Evolutionary conservation across 495 filamentous ascomycete species (phyloP).

Genomic region (Talaromyces adpressus): DNA sequence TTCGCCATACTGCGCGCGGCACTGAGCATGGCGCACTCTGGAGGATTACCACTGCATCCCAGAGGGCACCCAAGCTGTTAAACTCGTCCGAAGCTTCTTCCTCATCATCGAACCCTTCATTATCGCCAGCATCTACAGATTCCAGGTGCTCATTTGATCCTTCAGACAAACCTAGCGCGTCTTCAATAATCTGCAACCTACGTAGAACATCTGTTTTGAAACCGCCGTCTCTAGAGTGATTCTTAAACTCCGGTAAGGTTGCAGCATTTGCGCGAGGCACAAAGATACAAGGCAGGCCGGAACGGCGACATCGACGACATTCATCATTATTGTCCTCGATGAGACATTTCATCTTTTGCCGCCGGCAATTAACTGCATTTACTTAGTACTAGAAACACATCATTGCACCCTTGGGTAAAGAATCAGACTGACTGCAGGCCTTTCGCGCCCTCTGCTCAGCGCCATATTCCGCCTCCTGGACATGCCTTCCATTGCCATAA

Average conservation of each 20-base stretch:
- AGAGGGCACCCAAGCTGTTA: slow-evolving; percentile 3
- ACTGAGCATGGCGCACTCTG: slow-evolving; percentile 3
- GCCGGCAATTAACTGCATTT: slow-evolving; percentile 21
- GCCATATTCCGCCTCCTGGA: not conserved
- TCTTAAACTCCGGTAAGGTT: not conserved
- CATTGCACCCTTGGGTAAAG: not conserved
- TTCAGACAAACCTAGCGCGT: not conserved
- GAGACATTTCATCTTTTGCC: slow-evolving; percentile 26
- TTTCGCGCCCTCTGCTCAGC: slow-evolving; percentile 8
- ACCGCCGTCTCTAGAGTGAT: not conserved
- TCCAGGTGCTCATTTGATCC: not conserved
- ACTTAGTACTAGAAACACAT: not conserved
- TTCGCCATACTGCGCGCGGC: slow-evolving; percentile 1
- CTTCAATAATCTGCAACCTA: slow-evolving; percentile 7
- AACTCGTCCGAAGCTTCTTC: slow-evolving; percentile 1
- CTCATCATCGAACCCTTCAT: not conserved
- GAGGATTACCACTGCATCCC: slow-evolving; percentile 5
- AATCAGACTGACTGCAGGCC: slow-evolving; percentile 6
- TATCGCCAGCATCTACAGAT: not conserved
- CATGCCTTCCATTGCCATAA: not conserved
- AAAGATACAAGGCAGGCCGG: slow-evolving; percentile 20
- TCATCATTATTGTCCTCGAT: slow-evolving; percentile 14
- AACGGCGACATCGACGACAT: slow-evolving; percentile 19
- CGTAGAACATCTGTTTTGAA: slow-evolving; percentile 8
- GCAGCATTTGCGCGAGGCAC: slow-evolving; percentile 23